Conservation (phyloP, 1,284 basidiomycete genomes). For the Neonothopanus nambi region DNA sequence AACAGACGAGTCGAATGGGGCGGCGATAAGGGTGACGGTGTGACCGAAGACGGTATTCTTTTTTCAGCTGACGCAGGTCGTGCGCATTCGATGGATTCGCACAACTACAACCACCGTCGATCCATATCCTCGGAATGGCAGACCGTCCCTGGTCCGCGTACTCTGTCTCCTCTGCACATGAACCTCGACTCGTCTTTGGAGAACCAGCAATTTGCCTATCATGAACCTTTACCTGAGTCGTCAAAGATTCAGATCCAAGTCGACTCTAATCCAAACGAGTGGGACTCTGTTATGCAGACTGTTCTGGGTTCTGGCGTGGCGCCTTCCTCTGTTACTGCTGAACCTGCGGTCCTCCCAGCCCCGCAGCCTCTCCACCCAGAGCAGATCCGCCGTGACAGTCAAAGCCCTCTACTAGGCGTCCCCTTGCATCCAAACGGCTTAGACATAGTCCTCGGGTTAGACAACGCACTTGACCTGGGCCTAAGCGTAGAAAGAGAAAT, state of each 20-base stretch:
- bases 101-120: slow-evolving; percentile 31
- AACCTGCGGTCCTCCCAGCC: background rate
- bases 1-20: slow-evolving; percentile 44
- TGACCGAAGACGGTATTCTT: slow-evolving; percentile 42
- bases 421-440: slow-evolving; percentile 33
- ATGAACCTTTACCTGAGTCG: slow-evolving; percentile 21
- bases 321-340: slow-evolving; percentile 14
- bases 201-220: background rate
- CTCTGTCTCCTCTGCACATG: slow-evolving; percentile 11
- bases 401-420: slow-evolving; percentile 26
- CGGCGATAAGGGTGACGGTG: slow-evolving; percentile 29
- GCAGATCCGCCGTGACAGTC: background rate
- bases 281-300: slow-evolving; percentile 43
- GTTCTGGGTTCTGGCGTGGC: slow-evolving; percentile 30
- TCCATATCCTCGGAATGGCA: slow-evolving; percentile 8
- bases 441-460: slow-evolving; percentile 34
- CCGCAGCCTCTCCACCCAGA: slow-evolving; percentile 15
- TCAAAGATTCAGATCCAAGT: slow-evolving; percentile 34
- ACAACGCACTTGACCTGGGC: slow-evolving; percentile 37
- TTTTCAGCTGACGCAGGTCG: slow-evolving; percentile 32
- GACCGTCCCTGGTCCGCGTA: background rate
- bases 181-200: slow-evolving; percentile 10
- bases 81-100: slow-evolving; percentile 41
- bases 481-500: slow-evolving; percentile 33
- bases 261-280: slow-evolving; percentile 36